Evolutionary conservation across 768 basidiomycete genomes (phyloP).

Genomic region (Mycena leptocephala): DNA sequence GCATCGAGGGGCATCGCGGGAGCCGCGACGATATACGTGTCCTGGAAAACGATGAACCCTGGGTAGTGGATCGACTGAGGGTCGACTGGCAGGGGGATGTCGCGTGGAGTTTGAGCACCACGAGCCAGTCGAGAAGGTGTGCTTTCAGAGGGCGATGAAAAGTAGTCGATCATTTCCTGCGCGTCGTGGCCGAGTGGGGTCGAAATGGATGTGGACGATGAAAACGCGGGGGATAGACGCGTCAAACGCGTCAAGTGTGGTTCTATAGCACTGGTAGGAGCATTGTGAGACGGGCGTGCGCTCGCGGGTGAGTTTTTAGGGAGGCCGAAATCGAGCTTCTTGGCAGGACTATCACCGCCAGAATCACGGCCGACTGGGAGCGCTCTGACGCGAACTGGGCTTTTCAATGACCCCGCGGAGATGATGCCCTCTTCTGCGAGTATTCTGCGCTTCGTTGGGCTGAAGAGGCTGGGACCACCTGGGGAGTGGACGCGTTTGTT

Average conservation of each 20-base stretch:
- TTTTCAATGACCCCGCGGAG: conserved; percentile 57
- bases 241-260: conserved; percentile 34
- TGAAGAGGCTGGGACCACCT: conserved; percentile 62
- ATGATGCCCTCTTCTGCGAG: conserved; percentile 69
- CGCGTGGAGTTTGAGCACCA: conserved; percentile 49
- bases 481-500: conserved; percentile 80
- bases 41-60: conserved; percentile 74
- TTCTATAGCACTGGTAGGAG: conserved; percentile 21
- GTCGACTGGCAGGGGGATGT: conserved; percentile 60
- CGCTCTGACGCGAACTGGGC: conserved; percentile 59
- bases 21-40: conserved; percentile 51
- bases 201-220: conserved; percentile 7
- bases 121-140: conserved; percentile 28
- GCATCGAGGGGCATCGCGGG: conserved; percentile 17
- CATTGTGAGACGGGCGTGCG: conserved; percentile 24
- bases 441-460: conserved; percentile 80
- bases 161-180: conserved; percentile 41
- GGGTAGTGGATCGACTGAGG: conserved; percentile 78
- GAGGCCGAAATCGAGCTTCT: conserved; percentile 68
- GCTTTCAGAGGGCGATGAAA: conserved; percentile 35
- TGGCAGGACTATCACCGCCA: conserved; percentile 62
- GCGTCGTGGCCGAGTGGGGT: conserved; percentile 24
- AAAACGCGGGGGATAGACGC: conserved; percentile 33
- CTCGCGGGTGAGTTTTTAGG: conserved; percentile 47
- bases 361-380: conserved; percentile 55